Conservation (phyloP, 2,329 filamentous ascomycete genomes). For the Lanzia echinophila region DNA sequence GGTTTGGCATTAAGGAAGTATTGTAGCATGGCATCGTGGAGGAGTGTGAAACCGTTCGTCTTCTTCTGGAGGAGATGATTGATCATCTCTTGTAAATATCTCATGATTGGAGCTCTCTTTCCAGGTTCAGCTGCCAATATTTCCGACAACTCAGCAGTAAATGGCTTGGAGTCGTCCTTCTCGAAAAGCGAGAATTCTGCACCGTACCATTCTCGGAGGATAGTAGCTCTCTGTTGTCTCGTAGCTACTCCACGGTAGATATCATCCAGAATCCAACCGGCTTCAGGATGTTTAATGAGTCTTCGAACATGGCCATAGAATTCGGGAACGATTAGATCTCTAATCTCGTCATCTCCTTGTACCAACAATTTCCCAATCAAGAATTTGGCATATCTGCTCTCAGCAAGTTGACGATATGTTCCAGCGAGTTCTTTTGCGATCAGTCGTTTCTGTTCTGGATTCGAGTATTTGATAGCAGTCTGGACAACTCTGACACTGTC, state of each 20-base stretch:
- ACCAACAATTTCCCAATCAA: constrained; percentile 91
- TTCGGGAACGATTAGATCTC: constrained; percentile 83
- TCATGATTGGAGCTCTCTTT: constrained; percentile 83
- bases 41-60: constrained; percentile 91
- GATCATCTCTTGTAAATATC: constrained; percentile 76
- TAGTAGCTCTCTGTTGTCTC: constrained; percentile 72
- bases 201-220: constrained; percentile 94
- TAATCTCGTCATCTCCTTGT: constrained; percentile 81
- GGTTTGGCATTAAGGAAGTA: constrained; percentile 78
- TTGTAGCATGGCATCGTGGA: constrained; percentile 97
- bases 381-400: constrained; percentile 97
- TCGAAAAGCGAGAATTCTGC: constrained; percentile 83
- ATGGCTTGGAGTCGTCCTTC: constrained; percentile 43
- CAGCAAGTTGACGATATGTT: constrained; percentile 75
- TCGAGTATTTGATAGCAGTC: constrained; percentile 94
- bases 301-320: constrained; percentile 92
- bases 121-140: constrained; percentile 74
- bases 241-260: constrained; percentile 87
- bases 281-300: constrained; percentile 92
- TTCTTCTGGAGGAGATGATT: constrained; percentile 94
- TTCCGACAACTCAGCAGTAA: constrained; percentile 56
- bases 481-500: constrained; percentile 95
- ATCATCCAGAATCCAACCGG: constrained; percentile 95
- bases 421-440: constrained; percentile 85
- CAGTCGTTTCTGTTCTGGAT: constrained; percentile 71